Conservation (phyloP, 306 rosid species). For the Vigna unguiculata region DNA sequence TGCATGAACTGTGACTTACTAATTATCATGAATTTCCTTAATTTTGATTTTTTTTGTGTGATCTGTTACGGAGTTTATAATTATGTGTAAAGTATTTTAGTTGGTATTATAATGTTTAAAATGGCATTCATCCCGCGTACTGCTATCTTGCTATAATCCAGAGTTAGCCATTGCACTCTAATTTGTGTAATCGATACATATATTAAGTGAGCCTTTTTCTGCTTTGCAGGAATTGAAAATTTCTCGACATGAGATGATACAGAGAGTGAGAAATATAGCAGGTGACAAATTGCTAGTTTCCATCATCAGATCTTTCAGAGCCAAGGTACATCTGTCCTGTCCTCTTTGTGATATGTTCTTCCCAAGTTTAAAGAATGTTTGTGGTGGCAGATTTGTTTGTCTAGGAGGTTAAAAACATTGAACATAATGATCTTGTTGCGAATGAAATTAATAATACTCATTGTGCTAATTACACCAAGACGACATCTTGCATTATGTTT, state of each 20-base stretch:
- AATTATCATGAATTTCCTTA: too few relatives aligned
- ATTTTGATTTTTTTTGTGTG: too few relatives aligned
- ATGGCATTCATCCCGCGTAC: too few relatives aligned
- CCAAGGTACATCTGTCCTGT: slow-evolving; percentile 52
- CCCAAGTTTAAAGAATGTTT: background rate
- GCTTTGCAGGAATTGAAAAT: slow-evolving; percentile 65
- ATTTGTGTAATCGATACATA: background rate
- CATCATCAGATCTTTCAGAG: slow-evolving; percentile 68
- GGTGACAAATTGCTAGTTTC: slow-evolving; percentile 73
- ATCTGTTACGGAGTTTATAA: too few relatives aligned
- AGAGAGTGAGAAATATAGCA: slow-evolving; percentile 65
- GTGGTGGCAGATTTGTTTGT: slow-evolving; percentile 4
- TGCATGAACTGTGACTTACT: too few relatives aligned
- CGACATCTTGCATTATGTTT: background rate
- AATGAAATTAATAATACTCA: background rate
- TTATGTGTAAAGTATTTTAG: too few relatives aligned
- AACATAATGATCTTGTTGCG: slow-evolving; percentile 6
- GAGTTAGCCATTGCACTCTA: background rate
- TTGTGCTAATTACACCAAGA: background rate
- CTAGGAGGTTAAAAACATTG: background rate
- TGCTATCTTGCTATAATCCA: background rate
- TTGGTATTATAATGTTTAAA: too few relatives aligned
- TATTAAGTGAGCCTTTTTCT: slow-evolving; percentile 1
- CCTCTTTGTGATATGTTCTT: slow-evolving; percentile 14
- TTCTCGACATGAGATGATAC: slow-evolving; percentile 64